A percentile compares a stretch with the other conserved stretches of the same genome.
These are phyloP conservation scores for Orbilia oligospora DNA, from an alignment of 2,329 filamentous ascomycete species.

Conservation along the genomic window DNA sequence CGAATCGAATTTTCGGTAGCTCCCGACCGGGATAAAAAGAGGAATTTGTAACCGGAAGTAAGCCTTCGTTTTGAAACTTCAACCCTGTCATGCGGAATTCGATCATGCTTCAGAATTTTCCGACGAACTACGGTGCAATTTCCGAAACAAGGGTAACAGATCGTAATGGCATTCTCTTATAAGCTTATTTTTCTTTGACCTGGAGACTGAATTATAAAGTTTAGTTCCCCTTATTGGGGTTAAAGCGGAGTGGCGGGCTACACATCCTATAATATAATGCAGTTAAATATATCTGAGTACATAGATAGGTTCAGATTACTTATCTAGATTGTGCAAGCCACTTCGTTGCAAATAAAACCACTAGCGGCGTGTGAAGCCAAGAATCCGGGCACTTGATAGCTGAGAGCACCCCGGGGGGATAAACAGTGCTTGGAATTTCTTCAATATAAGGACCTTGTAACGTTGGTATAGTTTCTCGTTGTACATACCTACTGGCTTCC, in stretches of 20 bases:
- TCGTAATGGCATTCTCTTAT: not conserved
- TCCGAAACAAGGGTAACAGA: not conserved
- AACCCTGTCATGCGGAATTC: not conserved
- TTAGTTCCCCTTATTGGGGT: not conserved
- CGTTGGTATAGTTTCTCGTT: no score
- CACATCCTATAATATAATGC: no score
- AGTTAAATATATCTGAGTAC: no score
- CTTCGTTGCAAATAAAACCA: no score
- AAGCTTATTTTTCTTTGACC: not conserved
- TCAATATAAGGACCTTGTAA: no score
- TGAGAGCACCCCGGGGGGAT: no score
- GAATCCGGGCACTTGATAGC: no score
- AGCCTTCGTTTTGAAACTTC: slow-evolving; percentile 2
- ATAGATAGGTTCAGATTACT: no score
- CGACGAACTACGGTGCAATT: not conserved
- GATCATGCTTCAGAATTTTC: not conserved
- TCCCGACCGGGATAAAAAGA: slow-evolving; percentile 4
- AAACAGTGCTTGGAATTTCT: no score
- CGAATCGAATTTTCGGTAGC: slow-evolving; percentile 13
- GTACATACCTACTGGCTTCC: no score
- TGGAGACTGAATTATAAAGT: not conserved
- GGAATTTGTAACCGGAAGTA: not conserved
- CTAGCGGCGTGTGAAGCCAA: no score
- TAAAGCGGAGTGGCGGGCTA: not conserved
- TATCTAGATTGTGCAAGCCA: no score